Base-by-base conservation (phyloP, 176 grass and related monocot species). In the Ananas comosus region DNA sequence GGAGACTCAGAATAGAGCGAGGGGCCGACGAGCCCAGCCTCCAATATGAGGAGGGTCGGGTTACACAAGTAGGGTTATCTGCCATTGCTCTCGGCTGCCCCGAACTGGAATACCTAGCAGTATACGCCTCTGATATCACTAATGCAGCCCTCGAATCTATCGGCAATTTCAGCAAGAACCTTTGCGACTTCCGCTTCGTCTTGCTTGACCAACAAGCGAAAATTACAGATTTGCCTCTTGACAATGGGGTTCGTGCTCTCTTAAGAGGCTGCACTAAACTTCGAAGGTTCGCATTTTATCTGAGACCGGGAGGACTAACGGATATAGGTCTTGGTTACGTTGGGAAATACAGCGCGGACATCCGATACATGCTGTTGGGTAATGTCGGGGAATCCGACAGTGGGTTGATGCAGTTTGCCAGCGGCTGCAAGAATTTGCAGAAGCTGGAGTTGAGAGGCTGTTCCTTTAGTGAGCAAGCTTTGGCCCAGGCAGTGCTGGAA, bases 91-190 rank as follows among this genome's bases (percentile, higher is more conserved):
- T 79, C 21, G 89, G 86, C 23, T 92, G 86, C 64, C 71, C 69
- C 67, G 88, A 92, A 50, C 79, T 92, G 57, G 89, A 97, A 76
- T 79, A 85, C 54, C 85, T 97, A 16, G 86, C 89, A 24, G 82
- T 83, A 56, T 97, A 92, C 81, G 86, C 87, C 49, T 97, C 86
- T 48, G 93, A 97, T 78, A 92, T 97, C 69, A 83, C 89, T 48
- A 97, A 97, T 69, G 81, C 81, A 11, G 89, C 86, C 4, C 71
- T 97, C 65, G 86, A 92, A 56, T 83, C 89, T 42, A 84, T 97
- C 48, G 89, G 93, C 1, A 90, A 79, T 59, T 97, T 83, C 86
- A 83, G 89, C 77, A 89, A 88, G 66, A 85, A 86, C 18, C 84
- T 92, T 2, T 79, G 73, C 17, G 93, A 97, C 49, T 90, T 97